Percentiles rank a stretch among this genome's conserved stretches.
Evolutionary conservation across 2,329 filamentous ascomycete genomes (phyloP).

Genomic region (Pleurostoma richardsiae): DNA sequence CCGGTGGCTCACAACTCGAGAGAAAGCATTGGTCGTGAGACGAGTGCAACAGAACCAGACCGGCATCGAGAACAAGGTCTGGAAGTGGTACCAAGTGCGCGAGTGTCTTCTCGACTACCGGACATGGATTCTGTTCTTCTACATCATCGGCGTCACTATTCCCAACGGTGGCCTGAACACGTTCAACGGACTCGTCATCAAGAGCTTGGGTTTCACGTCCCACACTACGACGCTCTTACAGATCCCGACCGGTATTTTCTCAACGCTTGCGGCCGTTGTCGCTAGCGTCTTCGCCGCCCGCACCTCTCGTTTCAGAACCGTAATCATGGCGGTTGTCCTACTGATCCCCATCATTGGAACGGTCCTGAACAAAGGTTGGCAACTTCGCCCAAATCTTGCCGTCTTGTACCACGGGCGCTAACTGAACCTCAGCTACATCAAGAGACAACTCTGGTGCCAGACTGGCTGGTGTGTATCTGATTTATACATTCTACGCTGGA

Average conservation of each 20-base stretch:
- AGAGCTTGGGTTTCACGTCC: constrained; percentile 49
- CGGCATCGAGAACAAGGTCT: constrained; percentile 42
- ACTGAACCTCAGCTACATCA: neutral
- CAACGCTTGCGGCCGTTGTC: neutral
- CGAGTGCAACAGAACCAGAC: constrained; percentile 42
- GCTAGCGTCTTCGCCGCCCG: neutral
- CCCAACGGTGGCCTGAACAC: constrained; percentile 54
- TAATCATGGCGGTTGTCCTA: neutral
- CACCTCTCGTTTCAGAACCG: neutral
- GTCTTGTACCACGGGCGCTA: neutral
- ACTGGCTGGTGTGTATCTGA: neutral
- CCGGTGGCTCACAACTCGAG: constrained; percentile 32
- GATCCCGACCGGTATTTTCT: constrained; percentile 28
- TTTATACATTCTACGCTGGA: neutral
- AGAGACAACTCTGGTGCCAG: neutral
- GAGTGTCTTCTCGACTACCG: constrained; percentile 47
- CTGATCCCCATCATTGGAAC: neutral
- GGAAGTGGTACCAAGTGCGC: constrained; percentile 39
- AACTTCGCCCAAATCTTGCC: neutral
- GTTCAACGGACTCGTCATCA: constrained; percentile 54
- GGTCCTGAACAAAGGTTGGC: neutral
- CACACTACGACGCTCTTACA: constrained; percentile 49
- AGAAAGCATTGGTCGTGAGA: constrained; percentile 40
- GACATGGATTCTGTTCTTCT: constrained; percentile 45
- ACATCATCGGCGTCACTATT: constrained; percentile 44